phyloP scores from a whole-genome alignment of 768 basidiomycete species.

The Collybiopsis confluens region DNA sequence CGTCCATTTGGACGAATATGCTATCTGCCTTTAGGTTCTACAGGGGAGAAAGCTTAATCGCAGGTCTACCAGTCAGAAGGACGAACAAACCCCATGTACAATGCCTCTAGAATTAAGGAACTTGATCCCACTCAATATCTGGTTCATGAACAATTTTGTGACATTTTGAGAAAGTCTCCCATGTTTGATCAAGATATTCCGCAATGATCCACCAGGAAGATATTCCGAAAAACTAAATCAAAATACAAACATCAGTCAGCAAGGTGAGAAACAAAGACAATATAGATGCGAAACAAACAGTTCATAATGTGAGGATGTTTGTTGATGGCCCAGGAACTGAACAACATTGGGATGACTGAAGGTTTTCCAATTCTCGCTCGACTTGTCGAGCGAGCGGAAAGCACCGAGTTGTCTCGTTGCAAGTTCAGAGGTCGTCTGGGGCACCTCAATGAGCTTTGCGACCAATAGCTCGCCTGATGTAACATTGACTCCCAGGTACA shows the following conservation, averaged over 20 bases:
- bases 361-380: too few species aligned
- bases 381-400: too few species aligned
- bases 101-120: slow-evolving; percentile 92
- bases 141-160: slow-evolving; percentile 86
- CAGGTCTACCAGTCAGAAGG: slow-evolving; percentile 1
- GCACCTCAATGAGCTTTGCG: too few species aligned
- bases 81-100: slow-evolving; percentile 76
- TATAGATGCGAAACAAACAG: too few species aligned
- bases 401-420: too few species aligned
- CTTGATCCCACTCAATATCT: slow-evolving; percentile 87
- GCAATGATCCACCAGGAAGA: slow-evolving; percentile 95
- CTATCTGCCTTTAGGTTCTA: slow-evolving; percentile 98
- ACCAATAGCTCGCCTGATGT: too few species aligned
- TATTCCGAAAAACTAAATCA: slow-evolving; percentile 91
- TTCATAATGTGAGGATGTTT: too few species aligned
- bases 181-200: slow-evolving; percentile 83
- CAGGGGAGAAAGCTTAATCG: neutral
- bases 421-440: too few species aligned
- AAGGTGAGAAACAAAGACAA: too few species aligned
- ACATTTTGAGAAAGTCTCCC: slow-evolving; percentile 91
- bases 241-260: neutral
- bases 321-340: too few species aligned
- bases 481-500: too few species aligned
- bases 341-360: too few species aligned
- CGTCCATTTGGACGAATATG: slow-evolving; percentile 91